Evolutionary conservation across 129 eudicot species (phyloP).

Genomic region (Arctium lappa): DNA sequence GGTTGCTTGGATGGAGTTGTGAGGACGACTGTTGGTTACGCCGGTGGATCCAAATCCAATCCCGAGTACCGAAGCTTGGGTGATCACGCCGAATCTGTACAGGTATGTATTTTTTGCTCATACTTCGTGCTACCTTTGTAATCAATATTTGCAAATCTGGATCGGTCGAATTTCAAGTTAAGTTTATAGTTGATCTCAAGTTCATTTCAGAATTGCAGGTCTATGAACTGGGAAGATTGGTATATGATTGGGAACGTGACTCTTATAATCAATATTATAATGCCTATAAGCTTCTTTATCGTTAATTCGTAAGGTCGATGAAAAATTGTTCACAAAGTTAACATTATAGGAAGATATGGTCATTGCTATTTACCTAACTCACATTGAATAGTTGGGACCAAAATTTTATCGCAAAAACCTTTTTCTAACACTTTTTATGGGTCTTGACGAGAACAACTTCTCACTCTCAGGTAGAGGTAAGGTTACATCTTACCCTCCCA

Average conservation of each 20-base stretch:
- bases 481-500: no score
- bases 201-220: not conserved
- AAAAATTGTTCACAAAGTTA: not conserved
- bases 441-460: not conserved
- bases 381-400: not conserved
- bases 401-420: not conserved
- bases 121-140: not conserved
- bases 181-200: not conserved
- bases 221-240: not conserved
- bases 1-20: conserved; percentile 94
- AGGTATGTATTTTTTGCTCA: conserved; percentile 30
- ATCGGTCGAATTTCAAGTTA: not conserved
- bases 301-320: not conserved
- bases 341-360: not conserved
- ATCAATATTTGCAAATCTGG: not conserved
- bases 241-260: not conserved
- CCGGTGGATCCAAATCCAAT: conserved; percentile 76
- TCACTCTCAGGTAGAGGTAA: not conserved
- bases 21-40: conserved; percentile 74
- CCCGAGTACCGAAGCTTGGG: conserved; percentile 89
- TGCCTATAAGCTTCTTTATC: not conserved
- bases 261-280: not conserved
- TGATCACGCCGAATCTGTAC: conserved; percentile 90
- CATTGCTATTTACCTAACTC: not conserved
- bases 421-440: no score